Evolutionary conservation across 257 asterid genomes (phyloP).

Genomic region (Solanum paucissectum): DNA sequence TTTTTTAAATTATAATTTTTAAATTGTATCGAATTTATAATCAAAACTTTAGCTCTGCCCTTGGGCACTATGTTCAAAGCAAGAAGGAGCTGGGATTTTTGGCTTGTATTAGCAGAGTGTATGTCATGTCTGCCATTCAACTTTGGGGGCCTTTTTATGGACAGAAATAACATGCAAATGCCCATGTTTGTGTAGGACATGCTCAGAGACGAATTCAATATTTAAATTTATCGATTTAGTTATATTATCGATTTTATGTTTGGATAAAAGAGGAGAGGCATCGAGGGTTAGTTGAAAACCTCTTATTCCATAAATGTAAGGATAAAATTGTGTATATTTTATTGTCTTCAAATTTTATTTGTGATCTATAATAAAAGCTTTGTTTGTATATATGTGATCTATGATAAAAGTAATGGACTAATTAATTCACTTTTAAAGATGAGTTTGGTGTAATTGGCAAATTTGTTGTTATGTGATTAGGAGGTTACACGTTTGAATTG

Average conservation of each 20-base stretch:
- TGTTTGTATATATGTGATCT: too few species aligned
- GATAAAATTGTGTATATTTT: not conserved
- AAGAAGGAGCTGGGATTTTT: not conserved
- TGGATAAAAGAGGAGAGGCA: not conserved
- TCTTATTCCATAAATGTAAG: not conserved
- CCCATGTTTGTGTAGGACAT: not conserved
- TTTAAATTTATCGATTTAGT: not conserved
- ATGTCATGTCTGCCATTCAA: not conserved
- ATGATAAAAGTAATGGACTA: too few species aligned
- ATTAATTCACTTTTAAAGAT: not conserved
- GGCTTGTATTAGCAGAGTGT: not conserved
- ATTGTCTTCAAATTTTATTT: rapidly evolving
- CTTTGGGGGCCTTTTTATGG: not conserved
- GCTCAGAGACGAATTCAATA: not conserved
- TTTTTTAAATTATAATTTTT: not conserved
- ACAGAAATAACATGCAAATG: not conserved
- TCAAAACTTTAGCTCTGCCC: not conserved
- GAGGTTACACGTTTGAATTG: too few species aligned
- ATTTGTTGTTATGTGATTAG: not conserved
- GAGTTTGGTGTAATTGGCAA: not conserved
- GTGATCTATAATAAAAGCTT: too few species aligned
- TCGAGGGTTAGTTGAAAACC: not conserved
- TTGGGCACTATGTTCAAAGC: not conserved
- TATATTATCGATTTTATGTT: not conserved
- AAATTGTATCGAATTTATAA: not conserved